Base-by-base conservation (phyloP, 257 asterid species). In the Forsythia suspensa region DNA sequence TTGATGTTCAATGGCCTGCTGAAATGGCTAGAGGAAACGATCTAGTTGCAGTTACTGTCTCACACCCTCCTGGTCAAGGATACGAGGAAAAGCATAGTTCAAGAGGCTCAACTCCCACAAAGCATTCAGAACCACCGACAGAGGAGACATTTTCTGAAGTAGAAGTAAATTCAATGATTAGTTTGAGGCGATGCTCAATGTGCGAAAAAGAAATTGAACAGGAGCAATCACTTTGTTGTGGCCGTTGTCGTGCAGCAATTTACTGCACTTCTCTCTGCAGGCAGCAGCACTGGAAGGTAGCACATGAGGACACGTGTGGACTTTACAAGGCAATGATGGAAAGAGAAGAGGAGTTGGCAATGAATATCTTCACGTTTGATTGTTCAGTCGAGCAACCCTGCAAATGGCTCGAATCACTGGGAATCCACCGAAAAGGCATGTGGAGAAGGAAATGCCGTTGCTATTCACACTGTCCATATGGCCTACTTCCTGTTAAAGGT, bases 21-120 rank as follows among this genome's bases (percentile, higher is more conserved):
- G 91, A 88, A 52, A 85, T 86, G 84, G 66, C 72, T 7, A 84
- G 73, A 43, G 88, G 79, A 44, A 88, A 70, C 55, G 90, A 85
- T 24, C 79, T 90, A 18, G 91, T 90, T 10, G 91, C 91, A 2
- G 91, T 90, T 39, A 88, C 92, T 0, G 77, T 88, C 41, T 87
- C 90, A 0, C 86, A 88, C 71, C 92, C 92, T 43, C 90, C 88
- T 0, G 77, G 72, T 77, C 84, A 72, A 57, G 83, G 82, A 8
- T 80, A 84, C 34, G 80, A 82, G 29, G 84, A 66, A 29, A 80
- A 38, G 11, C 65, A 24, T 6, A 38, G 74, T 34, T 77, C 83
- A 2, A 74, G 57, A 57, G 36, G 82, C 24, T 84, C 85, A 0
- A 74, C 80, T 3, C 80, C 82, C 4, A 74, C 72, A 0, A 75